phyloP scores from a whole-genome alignment of 371 early-diverging fungal genomes.

The Fennellomyces sp. region DNA sequence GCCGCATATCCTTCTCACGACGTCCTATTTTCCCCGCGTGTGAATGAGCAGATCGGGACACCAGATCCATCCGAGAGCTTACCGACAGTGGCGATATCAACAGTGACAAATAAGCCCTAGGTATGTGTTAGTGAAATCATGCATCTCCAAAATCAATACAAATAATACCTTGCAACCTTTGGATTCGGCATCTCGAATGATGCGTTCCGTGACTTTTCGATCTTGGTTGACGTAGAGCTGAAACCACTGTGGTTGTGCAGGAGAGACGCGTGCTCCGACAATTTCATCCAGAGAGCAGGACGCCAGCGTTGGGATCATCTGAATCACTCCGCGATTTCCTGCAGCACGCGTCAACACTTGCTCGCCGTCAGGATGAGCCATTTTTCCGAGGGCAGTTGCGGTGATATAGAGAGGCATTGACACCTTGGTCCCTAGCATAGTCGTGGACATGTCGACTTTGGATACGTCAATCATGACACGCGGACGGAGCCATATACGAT shows the following conservation, averaged over 20 bases:
- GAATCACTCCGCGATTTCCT: slow-evolving; percentile 45
- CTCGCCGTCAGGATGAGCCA: slow-evolving; percentile 81
- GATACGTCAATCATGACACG: slow-evolving; percentile 79
- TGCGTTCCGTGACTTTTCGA: slow-evolving; percentile 66
- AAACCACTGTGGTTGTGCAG: slow-evolving; percentile 68
- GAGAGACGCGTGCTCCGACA: slow-evolving; percentile 37
- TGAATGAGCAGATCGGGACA: background rate
- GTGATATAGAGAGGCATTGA: slow-evolving; percentile 58
- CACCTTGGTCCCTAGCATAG: slow-evolving; percentile 62
- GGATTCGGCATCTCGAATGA: slow-evolving; percentile 81
- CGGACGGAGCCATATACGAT: slow-evolving; percentile 78
- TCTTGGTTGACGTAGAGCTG: slow-evolving; percentile 93
- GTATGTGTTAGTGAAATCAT: no score
- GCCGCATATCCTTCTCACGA: slow-evolving; percentile 90
- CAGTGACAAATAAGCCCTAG: slow-evolving; percentile 88
- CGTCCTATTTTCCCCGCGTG: slow-evolving; percentile 53
- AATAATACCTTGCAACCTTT: slow-evolving; percentile 84
- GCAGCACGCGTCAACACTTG: slow-evolving; percentile 69
- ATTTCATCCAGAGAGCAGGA: slow-evolving; percentile 73
- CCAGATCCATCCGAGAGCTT: slow-evolving; percentile 5
- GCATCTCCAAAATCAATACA: no score
- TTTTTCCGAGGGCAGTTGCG: slow-evolving; percentile 71
- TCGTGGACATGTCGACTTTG: slow-evolving; percentile 62
- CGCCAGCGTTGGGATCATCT: slow-evolving; percentile 78
- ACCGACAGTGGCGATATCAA: slow-evolving; percentile 87